Evolutionary conservation across 257 asterid genomes (phyloP).

Genomic region (Nicotiana obtusifolia): DNA sequence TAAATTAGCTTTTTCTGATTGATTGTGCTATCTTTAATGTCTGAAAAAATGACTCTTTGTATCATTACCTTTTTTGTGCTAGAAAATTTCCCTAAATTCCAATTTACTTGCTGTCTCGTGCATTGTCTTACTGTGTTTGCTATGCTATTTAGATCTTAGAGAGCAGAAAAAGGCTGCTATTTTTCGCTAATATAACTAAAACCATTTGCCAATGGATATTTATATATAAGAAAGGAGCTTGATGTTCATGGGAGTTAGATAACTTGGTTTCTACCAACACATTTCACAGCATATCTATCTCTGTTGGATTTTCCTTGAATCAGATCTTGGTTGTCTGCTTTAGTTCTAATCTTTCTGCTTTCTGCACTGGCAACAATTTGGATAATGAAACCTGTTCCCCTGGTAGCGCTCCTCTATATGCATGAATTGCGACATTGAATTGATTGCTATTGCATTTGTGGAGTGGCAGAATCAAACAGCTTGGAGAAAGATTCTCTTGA

Average conservation of each 20-base stretch:
- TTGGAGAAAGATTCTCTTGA: not conserved
- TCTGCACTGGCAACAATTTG: not conserved
- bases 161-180: not conserved
- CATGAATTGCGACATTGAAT: not conserved
- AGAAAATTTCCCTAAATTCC: not conserved
- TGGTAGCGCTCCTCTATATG: not conserved
- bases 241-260: slow-evolving; percentile 3
- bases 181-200: not conserved
- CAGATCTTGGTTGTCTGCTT: not conserved
- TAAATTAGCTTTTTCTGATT: not conserved
- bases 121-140: not conserved
- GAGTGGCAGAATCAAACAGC: not conserved
- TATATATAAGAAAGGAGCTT: not conserved
- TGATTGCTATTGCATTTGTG: not conserved
- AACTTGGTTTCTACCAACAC: not conserved
- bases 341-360: not conserved
- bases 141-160: not conserved
- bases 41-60: not conserved
- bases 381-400: not conserved
- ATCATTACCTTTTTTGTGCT: not conserved
- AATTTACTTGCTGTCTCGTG: not conserved
- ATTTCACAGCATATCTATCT: not conserved
- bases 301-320: not conserved
- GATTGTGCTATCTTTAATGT: not conserved
- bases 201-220: not conserved